Percentiles rank a stretch among this genome's conserved stretches.
These are phyloP conservation scores for Nepenthes mirabilis DNA, from an alignment of 148 eudicot species.

Conservation along the genomic window DNA sequence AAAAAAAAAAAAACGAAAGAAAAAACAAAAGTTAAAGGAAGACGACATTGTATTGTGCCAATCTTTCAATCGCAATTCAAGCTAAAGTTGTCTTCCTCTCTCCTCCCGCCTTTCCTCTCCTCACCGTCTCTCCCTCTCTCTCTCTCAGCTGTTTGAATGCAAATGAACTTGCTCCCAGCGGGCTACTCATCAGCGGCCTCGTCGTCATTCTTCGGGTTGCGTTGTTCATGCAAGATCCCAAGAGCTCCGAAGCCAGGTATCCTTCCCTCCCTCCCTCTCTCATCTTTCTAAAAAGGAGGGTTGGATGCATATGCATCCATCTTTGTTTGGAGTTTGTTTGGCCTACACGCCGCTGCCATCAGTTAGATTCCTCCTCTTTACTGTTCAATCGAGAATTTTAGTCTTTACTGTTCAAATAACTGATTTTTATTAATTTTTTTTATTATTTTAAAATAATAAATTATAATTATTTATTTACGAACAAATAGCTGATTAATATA, in stretches of 20 bases:
- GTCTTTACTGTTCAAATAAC: too few relatives aligned
- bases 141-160: neutral
- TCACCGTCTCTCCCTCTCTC: neutral
- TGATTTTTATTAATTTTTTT: too few relatives aligned
- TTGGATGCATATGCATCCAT: too few relatives aligned
- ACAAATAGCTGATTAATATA: too few relatives aligned
- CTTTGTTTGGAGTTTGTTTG: too few relatives aligned
- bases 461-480: too few relatives aligned
- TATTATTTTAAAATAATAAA: too few relatives aligned
- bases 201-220: conserved; percentile 7
- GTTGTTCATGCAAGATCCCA: conserved; percentile 87
- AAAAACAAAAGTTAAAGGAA: neutral
- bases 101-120: conserved; percentile 4
- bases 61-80: conserved; percentile 19
- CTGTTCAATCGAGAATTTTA: too few relatives aligned
- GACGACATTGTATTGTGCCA: conserved; percentile 17
- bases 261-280: conserved; percentile 1
- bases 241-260: conserved; percentile 42
- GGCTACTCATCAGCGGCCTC: neutral
- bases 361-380: too few relatives aligned
- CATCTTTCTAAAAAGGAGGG: too few relatives aligned
- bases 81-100: conserved; percentile 9
- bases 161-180: conserved; percentile 3
- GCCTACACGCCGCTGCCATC: too few relatives aligned
- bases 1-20: conserved; percentile 15